Evolutionary conservation across 2,329 filamentous ascomycete genomes (phyloP).

Genomic region (Beauveria rudraprayagi): DNA sequence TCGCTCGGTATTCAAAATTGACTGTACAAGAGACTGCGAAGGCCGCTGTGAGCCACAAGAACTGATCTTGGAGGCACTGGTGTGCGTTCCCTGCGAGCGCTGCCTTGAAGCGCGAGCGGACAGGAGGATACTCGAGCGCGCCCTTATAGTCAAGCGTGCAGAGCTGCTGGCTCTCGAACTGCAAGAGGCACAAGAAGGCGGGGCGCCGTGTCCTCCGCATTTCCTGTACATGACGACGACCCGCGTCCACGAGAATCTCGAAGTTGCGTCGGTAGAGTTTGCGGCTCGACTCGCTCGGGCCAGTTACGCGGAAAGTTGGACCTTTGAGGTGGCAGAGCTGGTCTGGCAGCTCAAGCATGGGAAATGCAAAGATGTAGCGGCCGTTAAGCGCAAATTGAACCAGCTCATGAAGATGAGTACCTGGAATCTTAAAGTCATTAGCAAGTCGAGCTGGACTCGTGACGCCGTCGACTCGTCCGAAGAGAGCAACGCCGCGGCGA

Average conservation of each 20-base stretch:
- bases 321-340: background rate
- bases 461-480: background rate
- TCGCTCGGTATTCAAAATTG: constrained; percentile 19
- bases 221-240: no score
- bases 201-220: no score
- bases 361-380: background rate
- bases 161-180: background rate
- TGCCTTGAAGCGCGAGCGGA: background rate
- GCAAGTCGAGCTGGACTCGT: background rate
- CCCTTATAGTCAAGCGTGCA: background rate
- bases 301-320: background rate
- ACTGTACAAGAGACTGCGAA: constrained; percentile 20
- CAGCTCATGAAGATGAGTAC: no score
- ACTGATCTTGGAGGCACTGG: background rate
- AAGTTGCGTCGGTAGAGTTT: no score
- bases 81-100: background rate
- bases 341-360: background rate
- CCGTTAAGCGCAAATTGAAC: background rate
- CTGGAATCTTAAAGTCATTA: background rate
- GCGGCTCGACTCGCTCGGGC: background rate
- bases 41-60: constrained; percentile 18
- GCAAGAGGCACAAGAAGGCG: no score
- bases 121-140: background rate
- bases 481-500: background rate
- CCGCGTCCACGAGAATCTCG: no score